Evolutionary conservation across 345 rosid genomes (phyloP), one percentile per base, ranked within the genome.

Genomic region (Atalantia buxifolia): DNA sequence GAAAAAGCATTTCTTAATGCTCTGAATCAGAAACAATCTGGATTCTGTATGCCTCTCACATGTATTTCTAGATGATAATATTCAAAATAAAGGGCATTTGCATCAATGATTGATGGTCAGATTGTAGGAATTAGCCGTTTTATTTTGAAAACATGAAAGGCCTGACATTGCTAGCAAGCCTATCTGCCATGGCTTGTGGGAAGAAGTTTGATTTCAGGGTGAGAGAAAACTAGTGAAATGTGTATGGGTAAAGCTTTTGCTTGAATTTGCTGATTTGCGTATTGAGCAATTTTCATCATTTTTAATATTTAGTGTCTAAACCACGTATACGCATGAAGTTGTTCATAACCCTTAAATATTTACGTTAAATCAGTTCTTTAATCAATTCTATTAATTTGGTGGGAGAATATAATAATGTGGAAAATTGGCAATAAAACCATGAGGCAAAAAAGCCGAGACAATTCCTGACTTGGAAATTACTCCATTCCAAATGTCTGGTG

Each of bases 401-500:
- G 38, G 35, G 8, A 30, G 19, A 63, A 14, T 30, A 28, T 14
- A 63, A 6, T 6, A 63, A 19, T 21, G 25, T 35, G 7, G 12
- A 10, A 69, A 14, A 35, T 14, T 21, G 53, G 66, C 31, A 73
- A 59, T 33, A 48, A 33, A 28, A 62, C 36, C 10, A 21, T 14
- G 30, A 31, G n/a, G 30, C 69, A 31, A 22, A 42, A 72, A 81
- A 45, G 79, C 71, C 40, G 74, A 22, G 69, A 79, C 25, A 77
- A 82, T 79, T 25, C 83, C 75, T 77, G 19, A 72, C 87, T 70
- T 79, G 71, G 42, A 25, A 2, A 9, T 63, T 24, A 82, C 83
- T 82, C 30, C 75, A 80, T 80, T 78, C 85, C 79, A 82, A 80
- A 66, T 84, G 73, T 69, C 25, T 68, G 42, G 16, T 57, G 42